These are phyloP conservation scores for Immersiella caudata DNA, from an alignment of 495 filamentous ascomycete genomes.

Conservation along the genomic window DNA sequence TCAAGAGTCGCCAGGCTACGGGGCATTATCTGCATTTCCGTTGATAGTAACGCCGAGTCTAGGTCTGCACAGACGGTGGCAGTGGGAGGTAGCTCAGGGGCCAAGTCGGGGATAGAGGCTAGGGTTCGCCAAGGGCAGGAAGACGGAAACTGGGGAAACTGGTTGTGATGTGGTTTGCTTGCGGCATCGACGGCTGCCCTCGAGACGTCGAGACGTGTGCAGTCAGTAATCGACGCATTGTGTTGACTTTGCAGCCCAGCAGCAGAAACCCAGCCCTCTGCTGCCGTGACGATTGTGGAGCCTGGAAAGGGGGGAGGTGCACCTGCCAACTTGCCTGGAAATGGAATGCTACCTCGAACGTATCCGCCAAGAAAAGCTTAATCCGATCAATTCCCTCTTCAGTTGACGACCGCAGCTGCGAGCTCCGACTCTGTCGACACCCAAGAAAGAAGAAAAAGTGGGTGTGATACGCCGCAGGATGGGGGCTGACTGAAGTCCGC, in stretches of 20 bases:
- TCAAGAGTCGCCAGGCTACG: neutral
- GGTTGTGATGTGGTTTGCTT: neutral
- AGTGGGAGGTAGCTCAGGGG: neutral
- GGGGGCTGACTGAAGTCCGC: neutral
- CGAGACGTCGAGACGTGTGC: too few relatives aligned
- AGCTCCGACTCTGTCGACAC: too few relatives aligned
- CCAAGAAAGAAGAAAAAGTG: neutral
- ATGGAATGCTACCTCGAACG: neutral
- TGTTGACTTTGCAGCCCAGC: too few relatives aligned
- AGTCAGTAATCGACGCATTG: too few relatives aligned
- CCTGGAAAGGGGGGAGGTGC: neutral
- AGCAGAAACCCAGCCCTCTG: too few relatives aligned
- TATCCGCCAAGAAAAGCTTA: conserved; percentile 13
- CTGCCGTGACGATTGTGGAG: neutral
- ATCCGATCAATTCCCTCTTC: conserved; percentile 12
- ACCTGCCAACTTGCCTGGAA: conserved; percentile 1
- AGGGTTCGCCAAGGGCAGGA: neutral
- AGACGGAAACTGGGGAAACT: neutral
- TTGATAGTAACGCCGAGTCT: neutral
- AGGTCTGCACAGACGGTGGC: neutral
- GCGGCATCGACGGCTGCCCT: too few relatives aligned
- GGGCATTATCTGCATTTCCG: neutral
- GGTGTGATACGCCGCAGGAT: neutral
- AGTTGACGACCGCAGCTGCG: neutral
- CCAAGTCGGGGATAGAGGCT: neutral